Evolutionary conservation across 495 filamentous ascomycete genomes (phyloP), one percentile per base, ranked within the genome.

Genomic region (Astrothelium subdiscretum): DNA sequence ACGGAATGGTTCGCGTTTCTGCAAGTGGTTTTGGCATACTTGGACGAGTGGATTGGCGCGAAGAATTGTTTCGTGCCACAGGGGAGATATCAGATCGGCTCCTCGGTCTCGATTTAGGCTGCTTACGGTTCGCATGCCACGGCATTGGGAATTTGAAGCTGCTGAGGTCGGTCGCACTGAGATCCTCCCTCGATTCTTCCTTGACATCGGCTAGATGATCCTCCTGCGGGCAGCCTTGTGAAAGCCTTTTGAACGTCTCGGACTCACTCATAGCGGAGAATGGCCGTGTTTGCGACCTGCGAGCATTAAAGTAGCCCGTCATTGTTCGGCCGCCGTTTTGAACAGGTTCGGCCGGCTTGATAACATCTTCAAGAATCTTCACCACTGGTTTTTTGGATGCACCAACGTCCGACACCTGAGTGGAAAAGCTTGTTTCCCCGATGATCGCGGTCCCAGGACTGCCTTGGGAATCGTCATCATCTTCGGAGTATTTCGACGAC

Each of bases 161-260:
- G 26, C 62, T 64, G 26, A 62, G 51, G n/a, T 69, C 67, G 24
- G 60, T 68, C 26, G 69, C 70, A 62, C 73, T 75, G 57, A 68
- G 69, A 57, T 73, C 71, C 38, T 75, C 73, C 31, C 72, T 66
- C 10, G 71, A 71, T 63, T 75, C 73, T 57, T 75, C 73, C 44
- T 73, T 75, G 57, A 75, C 65, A 32, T 69, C 70, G 24, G 73
- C 67, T 20, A 75, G 65, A 65, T 73, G 69, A 29, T 54, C 48
- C 6, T 54, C 24, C 24, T 54, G 48, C 24, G 12, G 20, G 15
- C 48, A 54, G 26, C 48, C 48, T 24, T 54, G 48, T n/a, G 48
- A 54, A 8, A 54, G 48, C 24, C 48, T 26, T 15, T 54, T 54
- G 48, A 54, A 54, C 29, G 48, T 54, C 29, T 54, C 48, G 8